These are phyloP conservation scores for Botrytis squamosa DNA, from an alignment of 2,329 filamentous ascomycete genomes.

Conservation along the genomic window DNA sequence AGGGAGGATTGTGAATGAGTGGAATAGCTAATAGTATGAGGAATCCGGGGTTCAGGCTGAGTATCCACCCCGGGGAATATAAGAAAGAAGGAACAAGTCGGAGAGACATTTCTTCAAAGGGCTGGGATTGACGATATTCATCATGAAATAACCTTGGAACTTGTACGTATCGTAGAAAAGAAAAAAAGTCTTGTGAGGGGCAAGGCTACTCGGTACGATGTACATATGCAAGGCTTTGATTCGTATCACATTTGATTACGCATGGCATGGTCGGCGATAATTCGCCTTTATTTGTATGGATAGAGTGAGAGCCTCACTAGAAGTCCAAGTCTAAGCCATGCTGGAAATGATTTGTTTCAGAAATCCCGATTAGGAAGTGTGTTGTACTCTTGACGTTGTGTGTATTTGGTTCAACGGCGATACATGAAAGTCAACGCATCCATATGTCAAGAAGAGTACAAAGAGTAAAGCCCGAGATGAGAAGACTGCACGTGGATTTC, in stretches of 20 bases:
- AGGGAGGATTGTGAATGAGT: background rate
- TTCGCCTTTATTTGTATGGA: background rate
- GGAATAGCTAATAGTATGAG: background rate
- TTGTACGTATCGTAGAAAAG: background rate
- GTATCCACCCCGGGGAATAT: background rate
- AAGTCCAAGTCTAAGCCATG: conserved; percentile 14
- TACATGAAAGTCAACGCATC: background rate
- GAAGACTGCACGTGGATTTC: conserved; percentile 10
- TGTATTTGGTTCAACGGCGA: background rate
- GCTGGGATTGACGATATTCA: background rate
- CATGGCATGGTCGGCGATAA: conserved; percentile 13
- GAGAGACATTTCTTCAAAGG: background rate
- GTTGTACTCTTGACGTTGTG: background rate
- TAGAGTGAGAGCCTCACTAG: background rate
- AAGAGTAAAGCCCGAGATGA: background rate
- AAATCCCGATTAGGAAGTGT: background rate
- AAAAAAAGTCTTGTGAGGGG: background rate
- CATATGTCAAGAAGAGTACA: background rate
- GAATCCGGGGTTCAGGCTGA: background rate
- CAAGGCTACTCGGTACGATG: conserved; percentile 8
- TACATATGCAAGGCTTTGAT: conserved; percentile 13
- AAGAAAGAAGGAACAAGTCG: background rate
- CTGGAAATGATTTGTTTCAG: conserved; percentile 1
- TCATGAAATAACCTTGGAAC: background rate
- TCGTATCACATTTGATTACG: conserved; percentile 1